These are phyloP conservation scores for Pisolithus marmoratus DNA, from an alignment of 768 basidiomycete species.

Conservation along the genomic window DNA sequence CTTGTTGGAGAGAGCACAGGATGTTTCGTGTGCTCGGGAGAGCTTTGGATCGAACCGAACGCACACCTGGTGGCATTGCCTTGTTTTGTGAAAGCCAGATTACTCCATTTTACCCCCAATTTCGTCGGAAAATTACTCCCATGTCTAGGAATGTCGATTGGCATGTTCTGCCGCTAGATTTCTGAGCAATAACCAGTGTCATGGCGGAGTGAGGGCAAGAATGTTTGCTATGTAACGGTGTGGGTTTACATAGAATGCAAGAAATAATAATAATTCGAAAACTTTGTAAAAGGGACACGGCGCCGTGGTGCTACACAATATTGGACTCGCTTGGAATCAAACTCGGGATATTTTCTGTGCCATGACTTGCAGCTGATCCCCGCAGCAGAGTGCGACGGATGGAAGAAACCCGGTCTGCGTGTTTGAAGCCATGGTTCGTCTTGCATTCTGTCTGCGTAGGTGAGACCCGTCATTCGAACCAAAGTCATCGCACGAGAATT, in stretches of 20 bases:
- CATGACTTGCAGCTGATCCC: not conserved
- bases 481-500: too few relatives aligned
- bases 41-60: not conserved
- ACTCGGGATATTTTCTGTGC: too few relatives aligned
- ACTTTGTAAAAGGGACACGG: slow-evolving; percentile 1
- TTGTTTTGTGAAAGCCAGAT: not conserved
- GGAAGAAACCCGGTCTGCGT: not conserved
- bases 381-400: not conserved
- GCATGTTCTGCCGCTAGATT: not conserved
- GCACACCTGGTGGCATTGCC: not conserved
- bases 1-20: not conserved
- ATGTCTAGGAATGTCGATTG: not conserved
- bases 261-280: slow-evolving; percentile 26
- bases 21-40: not conserved
- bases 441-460: too few relatives aligned
- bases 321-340: too few relatives aligned
- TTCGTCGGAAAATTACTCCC: not conserved
- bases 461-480: too few relatives aligned
- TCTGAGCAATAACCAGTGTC: slow-evolving; percentile 10
- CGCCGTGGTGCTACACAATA: not conserved
- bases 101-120: not conserved
- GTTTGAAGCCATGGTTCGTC: too few relatives aligned
- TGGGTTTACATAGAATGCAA: slow-evolving; percentile 24
- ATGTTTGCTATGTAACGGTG: slow-evolving; percentile 20
- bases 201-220: slow-evolving; percentile 18